phyloP scores from a whole-genome alignment of 306 rosid genomes.

The Luffa acutangula region DNA sequence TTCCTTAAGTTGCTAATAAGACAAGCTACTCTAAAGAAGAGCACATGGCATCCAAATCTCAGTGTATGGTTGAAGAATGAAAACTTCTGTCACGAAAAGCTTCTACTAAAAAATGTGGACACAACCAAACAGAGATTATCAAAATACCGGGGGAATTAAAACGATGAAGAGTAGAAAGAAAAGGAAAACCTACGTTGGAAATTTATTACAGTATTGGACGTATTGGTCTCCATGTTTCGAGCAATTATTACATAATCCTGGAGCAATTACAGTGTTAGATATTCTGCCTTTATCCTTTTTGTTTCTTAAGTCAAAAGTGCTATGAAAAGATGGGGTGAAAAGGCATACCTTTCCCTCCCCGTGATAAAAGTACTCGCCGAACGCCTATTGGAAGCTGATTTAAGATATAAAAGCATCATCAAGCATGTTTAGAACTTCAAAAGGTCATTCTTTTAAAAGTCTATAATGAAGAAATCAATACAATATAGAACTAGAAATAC shows the following conservation, averaged over 20 bases:
- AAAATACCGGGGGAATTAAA: neutral
- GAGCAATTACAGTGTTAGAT: constrained; percentile 17
- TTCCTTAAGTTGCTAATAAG: neutral
- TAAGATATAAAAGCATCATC: constrained; percentile 25
- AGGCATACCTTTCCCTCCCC: constrained; percentile 77
- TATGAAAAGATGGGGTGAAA: constrained; percentile 6
- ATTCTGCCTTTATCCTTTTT: neutral
- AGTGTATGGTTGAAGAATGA: neutral
- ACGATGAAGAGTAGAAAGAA: neutral
- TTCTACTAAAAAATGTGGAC: neutral
- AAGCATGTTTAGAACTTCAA: neutral
- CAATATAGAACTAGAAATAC: neutral
- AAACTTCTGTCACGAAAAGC: neutral
- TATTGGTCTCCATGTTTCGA: constrained; percentile 82
- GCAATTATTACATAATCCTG: no score
- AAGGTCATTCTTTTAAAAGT: neutral
- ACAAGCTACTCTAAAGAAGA: neutral
- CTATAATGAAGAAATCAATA: neutral
- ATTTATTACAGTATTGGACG: constrained; percentile 60
- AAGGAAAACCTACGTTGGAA: constrained; percentile 47
- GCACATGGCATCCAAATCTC: neutral
- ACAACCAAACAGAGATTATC: neutral
- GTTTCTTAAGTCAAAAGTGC: neutral
- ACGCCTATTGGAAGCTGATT: constrained; percentile 84
- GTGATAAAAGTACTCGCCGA: constrained; percentile 67